Base-by-base conservation (phyloP, 106 monocot genomes). In the Phalaenopsis aphrodite region DNA sequence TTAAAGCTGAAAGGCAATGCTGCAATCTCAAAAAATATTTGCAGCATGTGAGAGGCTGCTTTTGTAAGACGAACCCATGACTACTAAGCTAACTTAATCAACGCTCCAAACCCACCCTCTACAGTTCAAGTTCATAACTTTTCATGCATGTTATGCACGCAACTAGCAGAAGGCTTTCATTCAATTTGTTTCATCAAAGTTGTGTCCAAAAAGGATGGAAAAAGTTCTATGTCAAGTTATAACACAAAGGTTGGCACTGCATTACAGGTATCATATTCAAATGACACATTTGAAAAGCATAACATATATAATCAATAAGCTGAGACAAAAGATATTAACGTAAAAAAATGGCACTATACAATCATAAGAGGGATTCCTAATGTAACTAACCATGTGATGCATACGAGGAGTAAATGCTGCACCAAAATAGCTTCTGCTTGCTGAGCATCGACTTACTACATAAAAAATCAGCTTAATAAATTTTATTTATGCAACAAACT, bases 391-490 rank as follows among this genome's bases (percentile, higher is more conserved):
- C 69, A 69, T 37, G 1, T 30, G 30, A 37, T 69, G 38, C 69
- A 69, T 36, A 69, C 16, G 14, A 8, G 3, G 69, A 69, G 9
- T 69, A 12, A 69, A 37, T 37, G 11, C 12, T 39, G 69, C 69
- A 69, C 69, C 69, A 69, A 69, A 69, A 69, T 69, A 69, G 3
- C 37, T 69, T 69, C 39, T 69, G 69, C 69, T 69, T 30, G 69
- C 8, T 69, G 69, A 69, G 12, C 14, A 69, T 14, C 30, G 69
- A 39, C 38, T 14, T 37, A 37, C 69, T 69, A 39, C 30, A 69
- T 2, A 69, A 0, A 69, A 69, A 10, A 36, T 19, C 1, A 49
- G 71, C 11, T 80, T 72, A 39, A 36, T 71, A 39, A 61, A 61
- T 61, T 52, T 61, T 21, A 61, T 61, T 61, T 21, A 61, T 21